These are phyloP conservation scores for Cyclotella sp. DNA, from an alignment of 108 stramenopile genomes.

Conservation along the genomic window DNA sequence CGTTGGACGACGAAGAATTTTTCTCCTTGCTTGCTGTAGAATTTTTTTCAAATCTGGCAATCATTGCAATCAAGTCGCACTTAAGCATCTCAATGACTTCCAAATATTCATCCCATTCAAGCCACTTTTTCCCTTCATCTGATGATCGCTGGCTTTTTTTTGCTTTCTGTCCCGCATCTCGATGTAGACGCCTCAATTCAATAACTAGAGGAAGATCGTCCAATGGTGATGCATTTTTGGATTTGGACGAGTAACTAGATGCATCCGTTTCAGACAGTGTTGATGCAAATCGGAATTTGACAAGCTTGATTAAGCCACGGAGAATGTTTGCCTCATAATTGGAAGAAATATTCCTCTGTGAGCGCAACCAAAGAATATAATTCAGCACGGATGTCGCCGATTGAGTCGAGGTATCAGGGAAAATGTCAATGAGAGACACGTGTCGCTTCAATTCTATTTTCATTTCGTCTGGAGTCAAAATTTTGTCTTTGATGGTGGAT, in stretches of 20 bases:
- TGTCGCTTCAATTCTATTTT: slow-evolving; percentile 12
- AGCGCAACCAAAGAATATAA: slow-evolving; percentile 81
- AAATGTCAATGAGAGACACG: slow-evolving; percentile 65
- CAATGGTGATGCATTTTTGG: slow-evolving; percentile 50
- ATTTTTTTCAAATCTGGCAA: slow-evolving; percentile 17
- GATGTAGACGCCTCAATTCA: slow-evolving; percentile 80
- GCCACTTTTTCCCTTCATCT: slow-evolving; percentile 82
- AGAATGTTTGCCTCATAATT: slow-evolving; percentile 89
- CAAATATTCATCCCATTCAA: slow-evolving; percentile 81
- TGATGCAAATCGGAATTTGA: slow-evolving; percentile 77
- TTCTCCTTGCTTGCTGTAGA: neutral
- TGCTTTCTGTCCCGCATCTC: slow-evolving; percentile 73
- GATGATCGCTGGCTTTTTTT: slow-evolving; percentile 69
- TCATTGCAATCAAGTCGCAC: slow-evolving; percentile 50
- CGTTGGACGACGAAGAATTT: too few relatives aligned
- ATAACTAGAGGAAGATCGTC: slow-evolving; percentile 76
- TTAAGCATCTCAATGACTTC: slow-evolving; percentile 66
- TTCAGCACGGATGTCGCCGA: slow-evolving; percentile 70
- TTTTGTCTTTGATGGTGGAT: neutral
- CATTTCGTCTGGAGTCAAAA: neutral
- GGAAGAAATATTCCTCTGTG: slow-evolving; percentile 62
- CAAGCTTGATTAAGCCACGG: slow-evolving; percentile 78
- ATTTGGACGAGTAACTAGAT: neutral
- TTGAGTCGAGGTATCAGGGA: slow-evolving; percentile 69
- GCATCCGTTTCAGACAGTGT: slow-evolving; percentile 35